Conservation (phyloP, 1,139 yeast genomes). For the Ogataea hybrid region DNA sequence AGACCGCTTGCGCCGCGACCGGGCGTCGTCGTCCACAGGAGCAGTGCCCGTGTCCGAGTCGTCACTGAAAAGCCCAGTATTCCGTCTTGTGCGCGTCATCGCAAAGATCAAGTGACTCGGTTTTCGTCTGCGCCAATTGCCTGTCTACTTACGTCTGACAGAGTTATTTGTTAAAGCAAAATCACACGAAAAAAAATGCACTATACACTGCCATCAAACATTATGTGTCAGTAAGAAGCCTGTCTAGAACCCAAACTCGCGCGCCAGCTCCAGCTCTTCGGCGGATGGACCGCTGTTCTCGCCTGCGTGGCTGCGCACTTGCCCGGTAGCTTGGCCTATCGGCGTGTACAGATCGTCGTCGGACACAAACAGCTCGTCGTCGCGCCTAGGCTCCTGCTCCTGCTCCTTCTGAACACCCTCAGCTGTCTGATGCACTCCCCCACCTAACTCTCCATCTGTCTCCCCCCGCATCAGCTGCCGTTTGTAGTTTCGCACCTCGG, state of each 20-base stretch:
- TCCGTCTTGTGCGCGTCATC: slow-evolving; percentile 9
- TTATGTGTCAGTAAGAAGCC: slow-evolving; percentile 2
- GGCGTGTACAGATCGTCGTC: slow-evolving; percentile 22
- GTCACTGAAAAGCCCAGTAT: slow-evolving; percentile 1
- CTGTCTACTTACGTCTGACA: background rate
- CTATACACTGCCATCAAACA: slow-evolving; percentile 4
- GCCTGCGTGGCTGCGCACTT: background rate
- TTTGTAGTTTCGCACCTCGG: slow-evolving; percentile 18
- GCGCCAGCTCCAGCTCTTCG: slow-evolving; percentile 7
- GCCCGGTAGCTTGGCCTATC: background rate
- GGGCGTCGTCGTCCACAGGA: background rate
- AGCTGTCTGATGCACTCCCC: background rate
- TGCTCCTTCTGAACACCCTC: background rate
- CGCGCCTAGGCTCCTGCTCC: background rate
- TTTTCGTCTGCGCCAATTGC: background rate
- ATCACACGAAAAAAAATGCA: slow-evolving; percentile 1
- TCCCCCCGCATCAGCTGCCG: slow-evolving; percentile 15
- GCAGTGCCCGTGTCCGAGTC: background rate
- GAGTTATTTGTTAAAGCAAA: slow-evolving; percentile 3
- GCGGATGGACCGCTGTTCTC: background rate
- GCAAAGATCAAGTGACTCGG: background rate
- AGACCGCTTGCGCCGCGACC: slow-evolving; percentile 2
- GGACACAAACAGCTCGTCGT: slow-evolving; percentile 14
- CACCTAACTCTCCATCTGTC: too few species aligned
- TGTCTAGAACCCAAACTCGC: slow-evolving; percentile 6